Percentiles rank a stretch among this genome's conserved stretches.
Evolutionary conservation across 805 yeast genomes (phyloP).

Genomic region (Maudiozyma pseudohumilis): DNA sequence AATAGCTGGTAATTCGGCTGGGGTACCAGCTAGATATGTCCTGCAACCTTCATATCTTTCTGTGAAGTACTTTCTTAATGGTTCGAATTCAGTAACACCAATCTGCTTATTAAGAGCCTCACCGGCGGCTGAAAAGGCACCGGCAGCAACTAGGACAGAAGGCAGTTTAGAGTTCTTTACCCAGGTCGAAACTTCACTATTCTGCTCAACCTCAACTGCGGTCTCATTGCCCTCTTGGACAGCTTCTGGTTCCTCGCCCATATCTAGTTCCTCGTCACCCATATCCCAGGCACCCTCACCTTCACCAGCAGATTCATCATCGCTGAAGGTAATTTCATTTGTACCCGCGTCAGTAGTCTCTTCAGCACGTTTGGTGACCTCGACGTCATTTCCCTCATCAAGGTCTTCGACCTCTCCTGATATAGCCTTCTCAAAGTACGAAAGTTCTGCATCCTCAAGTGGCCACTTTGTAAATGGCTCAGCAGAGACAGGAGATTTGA

Average conservation of each 20-base stretch:
- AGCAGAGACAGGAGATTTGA: constrained; percentile 42
- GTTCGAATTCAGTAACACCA: constrained; percentile 81
- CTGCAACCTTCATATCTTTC: constrained; percentile 78
- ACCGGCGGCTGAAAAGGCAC: constrained; percentile 93
- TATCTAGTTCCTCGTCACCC: constrained; percentile 70
- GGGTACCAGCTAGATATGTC: constrained; percentile 57
- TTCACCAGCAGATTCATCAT: constrained; percentile 39
- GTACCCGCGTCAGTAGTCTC: constrained; percentile 29
- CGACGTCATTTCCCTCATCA: constrained; percentile 34
- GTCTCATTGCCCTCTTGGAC: constrained; percentile 33
- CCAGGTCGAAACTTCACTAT: constrained; percentile 69
- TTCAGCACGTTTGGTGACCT: constrained; percentile 44
- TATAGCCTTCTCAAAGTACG: constrained; percentile 79
- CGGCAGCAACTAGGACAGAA: constrained; percentile 90
- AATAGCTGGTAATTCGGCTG: constrained; percentile 64
- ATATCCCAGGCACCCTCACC: constrained; percentile 74
- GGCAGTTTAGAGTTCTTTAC: constrained; percentile 80
- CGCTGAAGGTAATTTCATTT: constrained; percentile 30
- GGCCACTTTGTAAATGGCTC: constrained; percentile 62
- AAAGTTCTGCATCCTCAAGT: constrained; percentile 54
- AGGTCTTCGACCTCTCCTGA: constrained; percentile 67
- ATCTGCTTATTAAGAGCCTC: constrained; percentile 82
- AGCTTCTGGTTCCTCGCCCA: constrained; percentile 42
- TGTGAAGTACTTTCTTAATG: constrained; percentile 71
- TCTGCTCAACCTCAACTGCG: constrained; percentile 26